Evolutionary conservation across 1,139 yeast genomes (phyloP).

Genomic region (Suhomyces terraborum): DNA sequence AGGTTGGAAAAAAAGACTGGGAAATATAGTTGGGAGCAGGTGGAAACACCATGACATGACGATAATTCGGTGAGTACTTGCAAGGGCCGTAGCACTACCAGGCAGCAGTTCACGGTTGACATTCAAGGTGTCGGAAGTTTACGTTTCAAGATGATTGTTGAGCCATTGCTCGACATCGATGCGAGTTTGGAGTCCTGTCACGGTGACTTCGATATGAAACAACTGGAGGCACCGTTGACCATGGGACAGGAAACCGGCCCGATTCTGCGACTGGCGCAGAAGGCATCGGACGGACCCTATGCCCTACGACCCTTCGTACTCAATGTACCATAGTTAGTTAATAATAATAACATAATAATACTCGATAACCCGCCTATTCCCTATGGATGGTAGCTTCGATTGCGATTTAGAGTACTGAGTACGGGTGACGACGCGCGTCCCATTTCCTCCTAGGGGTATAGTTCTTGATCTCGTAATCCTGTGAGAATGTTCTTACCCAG

Average conservation of each 20-base stretch:
- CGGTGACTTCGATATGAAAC: slow-evolving; percentile 10
- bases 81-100: slow-evolving; percentile 3
- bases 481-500: not conserved
- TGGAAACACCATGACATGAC: slow-evolving; percentile 9
- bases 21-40: too few species aligned
- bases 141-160: slow-evolving; percentile 15
- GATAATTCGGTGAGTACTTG: slow-evolving; percentile 7
- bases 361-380: slow-evolving; percentile 1
- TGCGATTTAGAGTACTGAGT: not conserved
- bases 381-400: slow-evolving; percentile 1
- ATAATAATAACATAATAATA: slow-evolving; percentile 1
- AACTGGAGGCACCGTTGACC: slow-evolving; percentile 10
- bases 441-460: slow-evolving; percentile 2
- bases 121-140: slow-evolving; percentile 13
- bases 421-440: slow-evolving; percentile 1
- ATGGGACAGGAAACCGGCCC: slow-evolving; percentile 2
- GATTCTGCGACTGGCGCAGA: slow-evolving; percentile 1
- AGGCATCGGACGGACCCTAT: not conserved
- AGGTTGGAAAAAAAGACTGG: too few species aligned
- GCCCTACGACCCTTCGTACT: slow-evolving; percentile 7
- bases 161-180: slow-evolving; percentile 7
- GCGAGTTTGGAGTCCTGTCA: slow-evolving; percentile 9
- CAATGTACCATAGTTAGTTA: slow-evolving; percentile 4
- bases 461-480: slow-evolving; percentile 7
- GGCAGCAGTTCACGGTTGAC: slow-evolving; percentile 6